Percentiles rank a stretch among this genome's conserved stretches.
Evolutionary conservation across 2,329 filamentous ascomycete species (phyloP).

Genomic region (Talaromyces sp.): DNA sequence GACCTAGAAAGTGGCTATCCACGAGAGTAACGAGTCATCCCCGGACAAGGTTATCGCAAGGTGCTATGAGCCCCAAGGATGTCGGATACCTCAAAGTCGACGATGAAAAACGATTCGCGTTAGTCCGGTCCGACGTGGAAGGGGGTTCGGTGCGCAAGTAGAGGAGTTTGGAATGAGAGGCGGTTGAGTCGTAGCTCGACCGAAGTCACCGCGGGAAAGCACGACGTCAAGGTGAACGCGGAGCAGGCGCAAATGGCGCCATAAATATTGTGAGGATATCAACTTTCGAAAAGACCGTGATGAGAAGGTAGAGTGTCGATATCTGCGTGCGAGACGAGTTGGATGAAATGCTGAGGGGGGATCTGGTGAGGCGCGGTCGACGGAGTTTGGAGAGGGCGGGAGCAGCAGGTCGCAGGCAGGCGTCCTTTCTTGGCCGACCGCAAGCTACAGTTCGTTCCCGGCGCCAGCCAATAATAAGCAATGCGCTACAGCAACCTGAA

Average conservation of each 20-base stretch:
- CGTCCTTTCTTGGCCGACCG: slow-evolving; percentile 8
- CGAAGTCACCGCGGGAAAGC: slow-evolving; percentile 14
- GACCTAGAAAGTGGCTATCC: slow-evolving; percentile 37
- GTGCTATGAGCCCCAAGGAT: not conserved
- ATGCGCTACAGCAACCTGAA: not conserved
- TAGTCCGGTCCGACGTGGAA: not conserved
- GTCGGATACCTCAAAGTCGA: not conserved
- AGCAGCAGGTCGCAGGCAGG: slow-evolving; percentile 8
- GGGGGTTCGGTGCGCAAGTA: slow-evolving; percentile 2
- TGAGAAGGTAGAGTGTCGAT: not conserved
- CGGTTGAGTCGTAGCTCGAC: slow-evolving; percentile 11
- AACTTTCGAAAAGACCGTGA: not conserved
- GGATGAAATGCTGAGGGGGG: slow-evolving; percentile 10
- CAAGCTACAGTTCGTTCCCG: slow-evolving; percentile 8
- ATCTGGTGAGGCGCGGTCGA: slow-evolving; percentile 11
- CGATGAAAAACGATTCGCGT: not conserved
- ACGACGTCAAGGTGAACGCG: slow-evolving; percentile 10
- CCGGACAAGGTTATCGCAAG: slow-evolving; percentile 24
- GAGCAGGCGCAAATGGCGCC: slow-evolving; percentile 13
- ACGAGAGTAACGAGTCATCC: slow-evolving; percentile 38
- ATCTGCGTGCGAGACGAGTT: not conserved
- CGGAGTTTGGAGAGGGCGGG: not conserved
- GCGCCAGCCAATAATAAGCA: slow-evolving; percentile 6
- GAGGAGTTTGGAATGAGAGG: slow-evolving; percentile 7
- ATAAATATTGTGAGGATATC: not conserved